Conservation (phyloP, 1,284 basidiomycete genomes). For the Amylostereum areolatum region DNA sequence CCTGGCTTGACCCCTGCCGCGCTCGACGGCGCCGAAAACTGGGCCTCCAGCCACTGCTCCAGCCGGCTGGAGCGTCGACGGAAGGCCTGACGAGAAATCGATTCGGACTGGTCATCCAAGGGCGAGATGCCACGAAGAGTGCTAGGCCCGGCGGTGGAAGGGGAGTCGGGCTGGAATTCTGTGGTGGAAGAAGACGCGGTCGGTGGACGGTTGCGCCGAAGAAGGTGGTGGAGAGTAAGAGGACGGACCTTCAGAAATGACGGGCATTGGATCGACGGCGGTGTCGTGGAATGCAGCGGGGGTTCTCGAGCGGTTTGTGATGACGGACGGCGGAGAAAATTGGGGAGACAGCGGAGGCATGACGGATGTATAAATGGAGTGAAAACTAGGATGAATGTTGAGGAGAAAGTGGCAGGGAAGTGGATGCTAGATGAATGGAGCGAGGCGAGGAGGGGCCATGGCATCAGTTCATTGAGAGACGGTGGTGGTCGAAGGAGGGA, state of each 20-base stretch:
- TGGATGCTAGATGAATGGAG: neutral
- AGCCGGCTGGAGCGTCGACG: slow-evolving; percentile 52
- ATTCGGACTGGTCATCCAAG: too few relatives aligned
- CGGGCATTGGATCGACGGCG: slow-evolving; percentile 2
- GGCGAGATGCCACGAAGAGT: too few relatives aligned
- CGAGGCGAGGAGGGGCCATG: too few relatives aligned
- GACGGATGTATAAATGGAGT: neutral
- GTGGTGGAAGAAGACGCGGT: too few relatives aligned
- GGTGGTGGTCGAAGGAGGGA: neutral
- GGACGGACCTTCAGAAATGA: slow-evolving; percentile 3
- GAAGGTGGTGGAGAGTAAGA: neutral
- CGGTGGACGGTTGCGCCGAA: too few relatives aligned
- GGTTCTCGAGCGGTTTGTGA: neutral
- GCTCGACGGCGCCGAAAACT: too few relatives aligned
- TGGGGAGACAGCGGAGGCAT: neutral
- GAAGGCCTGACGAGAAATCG: slow-evolving; percentile 11
- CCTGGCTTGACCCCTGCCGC: too few relatives aligned
- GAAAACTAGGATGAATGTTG: neutral
- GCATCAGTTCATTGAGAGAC: neutral
- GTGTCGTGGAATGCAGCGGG: neutral
- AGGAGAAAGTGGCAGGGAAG: neutral
- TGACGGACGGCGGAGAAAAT: neutral
- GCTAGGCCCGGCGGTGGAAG: too few relatives aligned
- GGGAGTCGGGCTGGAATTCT: too few relatives aligned
- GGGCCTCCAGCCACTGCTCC: slow-evolving; percentile 64